phyloP scores from a whole-genome alignment of 495 filamentous ascomycete species.

The Penicillium pancosmium region DNA sequence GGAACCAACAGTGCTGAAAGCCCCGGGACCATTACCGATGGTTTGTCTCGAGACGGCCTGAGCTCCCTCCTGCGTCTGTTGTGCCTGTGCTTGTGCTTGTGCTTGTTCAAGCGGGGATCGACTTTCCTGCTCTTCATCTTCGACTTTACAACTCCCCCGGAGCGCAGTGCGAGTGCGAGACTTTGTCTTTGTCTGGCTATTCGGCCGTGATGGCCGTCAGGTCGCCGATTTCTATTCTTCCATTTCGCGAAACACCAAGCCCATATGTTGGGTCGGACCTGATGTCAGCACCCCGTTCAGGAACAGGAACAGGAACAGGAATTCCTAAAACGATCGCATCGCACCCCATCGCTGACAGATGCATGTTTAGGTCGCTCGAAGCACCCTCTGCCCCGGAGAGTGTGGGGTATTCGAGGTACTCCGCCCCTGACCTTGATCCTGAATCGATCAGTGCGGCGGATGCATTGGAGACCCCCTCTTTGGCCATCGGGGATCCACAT shows the following conservation, averaged over 20 bases:
- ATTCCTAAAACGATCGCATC: no score
- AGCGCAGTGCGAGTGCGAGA: neutral
- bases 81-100: neutral
- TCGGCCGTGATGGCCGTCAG: conserved; percentile 36
- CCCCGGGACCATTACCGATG: conserved; percentile 15
- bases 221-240: conserved; percentile 37
- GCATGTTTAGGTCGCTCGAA: conserved; percentile 14
- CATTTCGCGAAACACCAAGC: conserved; percentile 21
- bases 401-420: conserved; percentile 7
- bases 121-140: conserved; percentile 8
- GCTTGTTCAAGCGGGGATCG: conserved; percentile 12
- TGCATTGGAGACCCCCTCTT: neutral
- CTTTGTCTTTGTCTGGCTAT: neutral
- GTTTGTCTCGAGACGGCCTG: conserved; percentile 17
- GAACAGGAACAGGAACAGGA: no score
- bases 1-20: conserved; percentile 13
- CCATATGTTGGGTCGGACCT: conserved; percentile 21
- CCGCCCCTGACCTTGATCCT: neutral
- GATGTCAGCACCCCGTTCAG: conserved; percentile 15
- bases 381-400: conserved; percentile 6
- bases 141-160: conserved; percentile 1
- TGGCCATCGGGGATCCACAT: conserved; percentile 3
- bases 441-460: conserved; percentile 6
- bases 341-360: conserved; percentile 9
- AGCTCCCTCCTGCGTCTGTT: conserved; percentile 10